A percentile compares a stretch with the other conserved stretches of the same genome.
These are phyloP conservation scores for Pseudogymnoascus sp. DNA, from an alignment of 2,329 filamentous ascomycete species.

Conservation along the genomic window DNA sequence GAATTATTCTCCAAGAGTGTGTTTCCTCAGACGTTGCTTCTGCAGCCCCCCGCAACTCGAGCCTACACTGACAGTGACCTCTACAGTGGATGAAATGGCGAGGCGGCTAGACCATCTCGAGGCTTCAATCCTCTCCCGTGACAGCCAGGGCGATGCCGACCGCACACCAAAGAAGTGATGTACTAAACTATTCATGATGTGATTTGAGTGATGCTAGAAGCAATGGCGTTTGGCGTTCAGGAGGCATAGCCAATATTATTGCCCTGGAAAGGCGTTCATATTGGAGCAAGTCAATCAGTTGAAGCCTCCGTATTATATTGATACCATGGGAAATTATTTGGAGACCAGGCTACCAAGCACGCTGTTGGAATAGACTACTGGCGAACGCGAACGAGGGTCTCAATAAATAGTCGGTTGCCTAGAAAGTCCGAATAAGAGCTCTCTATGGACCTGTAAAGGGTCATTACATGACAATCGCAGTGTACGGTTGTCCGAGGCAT, in stretches of 20 bases:
- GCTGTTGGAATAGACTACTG: background rate
- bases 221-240: background rate
- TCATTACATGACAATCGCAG: background rate
- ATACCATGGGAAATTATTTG: conserved; percentile 14
- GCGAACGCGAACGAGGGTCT: background rate
- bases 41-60: conserved; percentile 10
- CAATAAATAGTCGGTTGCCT: background rate
- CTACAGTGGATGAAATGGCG: conserved; percentile 87
- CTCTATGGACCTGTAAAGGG: background rate
- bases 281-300: background rate
- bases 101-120: conserved; percentile 72
- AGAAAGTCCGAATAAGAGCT: no score
- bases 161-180: conserved; percentile 1
- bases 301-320: background rate
- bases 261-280: background rate
- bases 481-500: background rate
- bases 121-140: conserved; percentile 20
- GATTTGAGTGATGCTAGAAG: background rate
- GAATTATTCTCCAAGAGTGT: conserved; percentile 84
- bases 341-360: conserved; percentile 17
- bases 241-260: background rate
- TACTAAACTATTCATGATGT: background rate
- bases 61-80: conserved; percentile 4
- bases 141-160: background rate
- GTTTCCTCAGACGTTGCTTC: background rate